Base-by-base conservation (phyloP, 1,284 basidiomycete genomes). In the Pyrrhoderma noxium region DNA sequence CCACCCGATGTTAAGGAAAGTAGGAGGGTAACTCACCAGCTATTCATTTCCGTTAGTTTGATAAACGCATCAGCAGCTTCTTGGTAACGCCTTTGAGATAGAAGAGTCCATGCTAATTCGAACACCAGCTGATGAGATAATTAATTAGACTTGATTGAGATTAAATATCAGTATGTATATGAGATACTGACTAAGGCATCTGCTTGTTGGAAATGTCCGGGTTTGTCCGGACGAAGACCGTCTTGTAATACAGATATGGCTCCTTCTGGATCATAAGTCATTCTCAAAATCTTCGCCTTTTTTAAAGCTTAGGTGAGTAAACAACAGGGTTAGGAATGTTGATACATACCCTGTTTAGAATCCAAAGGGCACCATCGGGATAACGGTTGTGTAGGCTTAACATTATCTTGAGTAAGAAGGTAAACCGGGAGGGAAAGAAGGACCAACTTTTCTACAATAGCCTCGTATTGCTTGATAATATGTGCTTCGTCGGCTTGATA, bases 231-330 rank as follows among this genome's bases (percentile, higher is more conserved):
- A 23, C 69, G 67, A 34, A 89, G 67, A 1, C 82, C 83, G n/a
- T 68, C 70, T 60, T 74, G 71, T 9, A 89, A 65, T 2, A 80
- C 76, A 19, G 67, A 61, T 27, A 89, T 86, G 0, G 87, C 84
- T 5, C 72, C 76, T 25, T 76, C 70, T 0, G 80, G 69, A 58
- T 88, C 74, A 48, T 72, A 65, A 2, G 77, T 74, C 80, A 89
- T 84, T 8, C 85, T 82, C 49, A 81, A 65, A 18, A 89, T 80
- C 61, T 88, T 89, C 2, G 85, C 85, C 82, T n/a, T n/a, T n/a
- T n/a, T n/a, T 86, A 54, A 5, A 39, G 23, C 36, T 37, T 37
- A 23, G 8, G 25, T 43, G 3, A 49, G 27, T 27, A 18, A 19
- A 21, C 16, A 16, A 39, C 27, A 18, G 19, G 16, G 31, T 19